Evolutionary conservation across 164 flowering plant species (phyloP).

Genomic region (Nymphaea thermarum): DNA sequence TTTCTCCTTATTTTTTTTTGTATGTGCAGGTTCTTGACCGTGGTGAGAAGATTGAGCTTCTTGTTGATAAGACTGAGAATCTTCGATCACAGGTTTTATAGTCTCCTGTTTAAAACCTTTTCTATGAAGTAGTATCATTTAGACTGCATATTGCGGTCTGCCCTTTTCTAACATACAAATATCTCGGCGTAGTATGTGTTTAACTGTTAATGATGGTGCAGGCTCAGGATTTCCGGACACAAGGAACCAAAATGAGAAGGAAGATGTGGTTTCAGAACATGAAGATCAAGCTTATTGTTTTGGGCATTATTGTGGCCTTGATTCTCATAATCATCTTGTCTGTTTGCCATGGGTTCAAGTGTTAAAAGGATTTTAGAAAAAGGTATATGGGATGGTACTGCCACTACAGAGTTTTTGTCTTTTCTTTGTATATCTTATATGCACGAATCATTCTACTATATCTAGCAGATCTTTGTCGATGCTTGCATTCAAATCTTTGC

Average conservation of each 20-base stretch:
- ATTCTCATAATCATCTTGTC: slow-evolving; percentile 16
- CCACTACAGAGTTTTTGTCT: background rate
- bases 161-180: too few species aligned
- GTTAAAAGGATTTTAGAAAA: slow-evolving; percentile 4
- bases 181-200: too few species aligned
- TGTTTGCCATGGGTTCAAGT: slow-evolving; percentile 17
- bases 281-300: slow-evolving; percentile 19
- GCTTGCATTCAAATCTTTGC: too few species aligned
- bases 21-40: slow-evolving; percentile 79
- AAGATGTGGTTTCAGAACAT: slow-evolving; percentile 20
- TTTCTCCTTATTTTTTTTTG: background rate
- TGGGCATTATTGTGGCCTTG: slow-evolving; percentile 16
- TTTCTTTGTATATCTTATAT: background rate
- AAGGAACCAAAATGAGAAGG: slow-evolving; percentile 14
- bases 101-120: too few species aligned
- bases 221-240: slow-evolving; percentile 15
- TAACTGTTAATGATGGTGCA: slow-evolving; percentile 1
- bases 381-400: background rate
- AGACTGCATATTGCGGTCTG: too few species aligned
- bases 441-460: background rate
- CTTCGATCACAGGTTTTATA: slow-evolving; percentile 71
- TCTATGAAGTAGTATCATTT: too few species aligned
- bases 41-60: slow-evolving; percentile 86
- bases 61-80: slow-evolving; percentile 92
- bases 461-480: too few species aligned